Evolutionary conservation across 805 yeast species (phyloP).

Genomic region (Lipomyces orientalis): DNA sequence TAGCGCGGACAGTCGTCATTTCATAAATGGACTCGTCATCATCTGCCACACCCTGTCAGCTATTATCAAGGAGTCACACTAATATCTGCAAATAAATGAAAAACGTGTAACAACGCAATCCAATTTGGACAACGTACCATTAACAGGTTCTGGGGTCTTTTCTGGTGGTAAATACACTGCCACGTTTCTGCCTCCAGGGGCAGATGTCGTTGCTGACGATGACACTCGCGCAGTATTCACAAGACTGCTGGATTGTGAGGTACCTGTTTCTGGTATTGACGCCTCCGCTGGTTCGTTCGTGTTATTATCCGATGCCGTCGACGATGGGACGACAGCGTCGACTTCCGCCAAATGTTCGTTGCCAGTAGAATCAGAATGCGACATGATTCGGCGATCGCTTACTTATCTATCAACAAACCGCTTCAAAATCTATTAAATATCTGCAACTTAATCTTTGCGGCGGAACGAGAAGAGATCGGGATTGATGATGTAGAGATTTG

Average conservation of each 20-base stretch:
- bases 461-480: not conserved
- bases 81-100: not conserved
- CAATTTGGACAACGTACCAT: conserved; percentile 11
- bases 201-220: not conserved
- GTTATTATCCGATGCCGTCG: not conserved
- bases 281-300: not conserved
- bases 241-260: not conserved
- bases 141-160: conserved; percentile 11
- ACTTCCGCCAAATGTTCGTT: not conserved
- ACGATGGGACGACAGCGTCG: not conserved
- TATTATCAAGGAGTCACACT: not conserved
- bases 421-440: not conserved
- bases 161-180: conserved; percentile 22
- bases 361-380: not conserved
- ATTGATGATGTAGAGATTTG: not conserved
- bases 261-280: not conserved
- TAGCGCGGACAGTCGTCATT: conserved; percentile 36
- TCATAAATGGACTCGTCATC: conserved; percentile 37
- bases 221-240: not conserved
- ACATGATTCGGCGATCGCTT: not conserved
- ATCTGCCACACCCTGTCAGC: conserved; percentile 12
- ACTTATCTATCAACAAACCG: not conserved
- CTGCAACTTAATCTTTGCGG: not conserved
- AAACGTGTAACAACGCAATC: not conserved
- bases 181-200: not conserved